phyloP scores from a whole-genome alignment of 1,139 yeast species.

The Candida dubliniensis region DNA sequence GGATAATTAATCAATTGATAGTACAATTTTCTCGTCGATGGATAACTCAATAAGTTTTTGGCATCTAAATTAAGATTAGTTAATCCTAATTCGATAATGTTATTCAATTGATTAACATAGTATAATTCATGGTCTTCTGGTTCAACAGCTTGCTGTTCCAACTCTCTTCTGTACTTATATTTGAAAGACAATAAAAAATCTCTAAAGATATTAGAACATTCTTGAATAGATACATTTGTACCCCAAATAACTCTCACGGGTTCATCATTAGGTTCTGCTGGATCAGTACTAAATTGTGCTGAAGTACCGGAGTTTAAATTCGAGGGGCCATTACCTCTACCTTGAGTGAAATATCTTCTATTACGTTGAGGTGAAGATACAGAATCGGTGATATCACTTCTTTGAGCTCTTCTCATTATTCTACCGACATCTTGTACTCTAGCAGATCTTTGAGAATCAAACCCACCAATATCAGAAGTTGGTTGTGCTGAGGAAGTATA shows the following conservation, averaged over 20 bases:
- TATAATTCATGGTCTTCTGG: slow-evolving; percentile 71
- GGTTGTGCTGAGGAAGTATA: slow-evolving; percentile 45
- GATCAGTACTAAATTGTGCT: slow-evolving; percentile 31
- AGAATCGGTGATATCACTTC: slow-evolving; percentile 44
- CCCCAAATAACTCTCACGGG: slow-evolving; percentile 97
- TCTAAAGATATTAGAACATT: slow-evolving; percentile 76
- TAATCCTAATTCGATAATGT: slow-evolving; percentile 75
- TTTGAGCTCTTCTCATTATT: slow-evolving; percentile 40
- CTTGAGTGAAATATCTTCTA: slow-evolving; percentile 29
- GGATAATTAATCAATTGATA: slow-evolving; percentile 89
- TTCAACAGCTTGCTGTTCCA: slow-evolving; percentile 37
- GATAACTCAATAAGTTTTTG: slow-evolving; percentile 71
- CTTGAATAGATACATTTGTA: slow-evolving; percentile 91
- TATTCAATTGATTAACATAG: slow-evolving; percentile 71
- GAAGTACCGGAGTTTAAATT: slow-evolving; percentile 22
- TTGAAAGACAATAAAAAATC: slow-evolving; percentile 84
- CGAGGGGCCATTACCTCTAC: slow-evolving; percentile 10
- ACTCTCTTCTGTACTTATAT: slow-evolving; percentile 64
- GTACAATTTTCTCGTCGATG: slow-evolving; percentile 74
- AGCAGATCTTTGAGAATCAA: slow-evolving; percentile 27
- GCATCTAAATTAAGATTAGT: slow-evolving; percentile 86
- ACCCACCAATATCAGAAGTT: slow-evolving; percentile 28
- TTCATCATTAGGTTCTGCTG: slow-evolving; percentile 42
- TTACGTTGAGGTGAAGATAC: slow-evolving; percentile 44
- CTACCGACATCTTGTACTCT: slow-evolving; percentile 45